These are phyloP conservation scores for Leccinellum albellum DNA, from an alignment of 768 basidiomycete species.

Conservation along the genomic window DNA sequence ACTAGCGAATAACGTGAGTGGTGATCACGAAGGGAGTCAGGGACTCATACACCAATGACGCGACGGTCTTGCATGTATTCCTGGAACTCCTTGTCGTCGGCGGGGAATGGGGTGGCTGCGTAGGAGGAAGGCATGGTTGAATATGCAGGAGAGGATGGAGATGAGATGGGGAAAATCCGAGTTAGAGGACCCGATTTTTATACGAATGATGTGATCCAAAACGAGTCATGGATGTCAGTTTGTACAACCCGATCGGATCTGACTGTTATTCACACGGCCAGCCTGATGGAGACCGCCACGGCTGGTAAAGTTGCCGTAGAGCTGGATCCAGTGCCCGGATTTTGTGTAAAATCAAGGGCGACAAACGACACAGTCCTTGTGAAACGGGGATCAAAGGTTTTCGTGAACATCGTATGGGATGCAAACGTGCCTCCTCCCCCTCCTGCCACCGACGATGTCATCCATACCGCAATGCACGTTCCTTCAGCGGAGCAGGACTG, in stretches of 20 bases:
- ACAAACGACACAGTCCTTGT: conserved; percentile 36
- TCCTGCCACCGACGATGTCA: conserved; percentile 50
- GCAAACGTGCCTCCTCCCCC: conserved; percentile 65
- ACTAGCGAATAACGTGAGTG: conserved; percentile 43
- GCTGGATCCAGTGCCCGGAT: conserved; percentile 62
- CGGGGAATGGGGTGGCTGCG: conserved; percentile 60
- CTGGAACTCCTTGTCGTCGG: conserved; percentile 59
- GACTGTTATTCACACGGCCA: conserved; percentile 4
- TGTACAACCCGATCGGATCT: not conserved
- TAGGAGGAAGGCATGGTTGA: conserved; percentile 22
- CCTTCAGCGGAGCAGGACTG: conserved; percentile 43
- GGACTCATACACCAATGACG: conserved; percentile 63
- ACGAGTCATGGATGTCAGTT: not conserved
- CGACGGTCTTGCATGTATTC: conserved; percentile 79
- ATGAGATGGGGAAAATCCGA: not conserved
- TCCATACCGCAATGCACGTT: no score
- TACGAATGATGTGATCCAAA: conserved; percentile 8
- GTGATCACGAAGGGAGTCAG: not conserved
- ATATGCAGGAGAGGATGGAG: not conserved
- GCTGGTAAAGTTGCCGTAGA: conserved; percentile 22
- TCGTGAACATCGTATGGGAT: conserved; percentile 75
- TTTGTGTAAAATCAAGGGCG: conserved; percentile 62
- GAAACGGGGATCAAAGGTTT: conserved; percentile 56
- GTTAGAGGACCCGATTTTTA: conserved; percentile 27
- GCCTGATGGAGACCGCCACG: conserved; percentile 17